Conservation (phyloP, 352 stramenopile species). For the Pythium dissimile region DNA sequence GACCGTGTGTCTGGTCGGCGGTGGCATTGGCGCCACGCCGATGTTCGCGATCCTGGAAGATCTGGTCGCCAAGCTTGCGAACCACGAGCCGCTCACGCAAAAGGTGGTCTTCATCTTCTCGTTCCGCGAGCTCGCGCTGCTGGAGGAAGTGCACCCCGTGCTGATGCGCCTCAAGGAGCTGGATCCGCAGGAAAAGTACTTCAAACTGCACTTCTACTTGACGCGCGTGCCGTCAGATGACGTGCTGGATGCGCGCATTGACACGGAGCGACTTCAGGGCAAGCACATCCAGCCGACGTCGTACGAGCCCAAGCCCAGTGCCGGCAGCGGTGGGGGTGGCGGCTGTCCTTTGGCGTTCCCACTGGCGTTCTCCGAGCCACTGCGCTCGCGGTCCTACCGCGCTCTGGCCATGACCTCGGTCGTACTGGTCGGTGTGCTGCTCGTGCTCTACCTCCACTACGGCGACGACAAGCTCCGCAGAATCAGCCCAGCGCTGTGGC, state of each 20-base stretch:
- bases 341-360: not conserved
- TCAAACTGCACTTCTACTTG: conserved; percentile 25
- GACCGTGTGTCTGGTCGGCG: conserved; percentile 28
- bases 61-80: conserved; percentile 19
- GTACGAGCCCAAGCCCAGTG: not conserved
- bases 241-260: conserved; percentile 6
- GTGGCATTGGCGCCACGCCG: conserved; percentile 38
- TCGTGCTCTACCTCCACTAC: conserved; percentile 18
- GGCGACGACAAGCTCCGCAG: conserved; percentile 15
- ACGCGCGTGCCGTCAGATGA: conserved; percentile 16
- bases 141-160: conserved; percentile 35
- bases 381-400: conserved; percentile 13
- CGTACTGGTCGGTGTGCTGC: not conserved
- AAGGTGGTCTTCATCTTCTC: conserved; percentile 34
- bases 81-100: conserved; percentile 11
- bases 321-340: no score
- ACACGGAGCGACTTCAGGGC: conserved; percentile 9
- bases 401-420: not conserved
- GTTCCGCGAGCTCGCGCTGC: conserved; percentile 34
- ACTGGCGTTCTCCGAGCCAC: conserved; percentile 11
- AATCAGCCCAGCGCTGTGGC: conserved; percentile 12
- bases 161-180: conserved; percentile 24
- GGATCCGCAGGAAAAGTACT: conserved; percentile 22
- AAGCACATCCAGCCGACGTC: conserved; percentile 1
- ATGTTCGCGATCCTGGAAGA: conserved; percentile 39